Base-by-base conservation (phyloP, 176 grass and related monocot genomes). In the Oryza glaberrima region DNA sequence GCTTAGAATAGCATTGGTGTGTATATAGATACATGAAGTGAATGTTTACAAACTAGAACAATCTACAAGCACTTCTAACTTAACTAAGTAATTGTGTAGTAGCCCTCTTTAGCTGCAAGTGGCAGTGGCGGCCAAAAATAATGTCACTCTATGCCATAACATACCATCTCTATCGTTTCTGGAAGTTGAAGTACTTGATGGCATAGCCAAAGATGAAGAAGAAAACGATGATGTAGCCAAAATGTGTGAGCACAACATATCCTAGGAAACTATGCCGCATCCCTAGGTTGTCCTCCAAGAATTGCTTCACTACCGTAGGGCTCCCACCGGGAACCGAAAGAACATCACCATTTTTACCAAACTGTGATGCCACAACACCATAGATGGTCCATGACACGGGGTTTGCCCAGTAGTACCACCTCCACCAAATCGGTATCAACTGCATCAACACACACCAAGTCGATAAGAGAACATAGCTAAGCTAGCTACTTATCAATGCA, bases 351-450 rank as follows among this genome's bases (percentile, higher is more conserved):
- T 82, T 82, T 10, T 93, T 82, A 1, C 92, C 95, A 54, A 95
- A 80, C 63, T 98, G 95, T 0, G 95, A 95, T 3, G 85, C 75
- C 8, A 98, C 64, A 0, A 92, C 72, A 12, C 95, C 95, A 54
- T 98, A 95, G 28, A 93, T 95, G 23, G 91, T 92, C 92, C 92
- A 95, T 4, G 95, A 77, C 19, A 98, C 85, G 8, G 95, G 95
- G 65, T 95, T 84, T 10, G 67, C 86, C 95, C 95, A 98, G 83
- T 95, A 95, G 73, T 90, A 98, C 95, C 95, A 98, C 77, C 95
- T 95, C 95, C 95, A 98, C 95, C 95, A 98, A 69, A 92, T 64
- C 1, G 95, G 95, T 60, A 98, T 87, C 3, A 14, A 25, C 95
- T 98, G 44, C 64, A 86, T 56, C 35, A 83, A 7, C 10, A 4